Base-by-base conservation (phyloP, 2,329 filamentous ascomycete genomes). In the Emmonsiellopsis sp. region DNA sequence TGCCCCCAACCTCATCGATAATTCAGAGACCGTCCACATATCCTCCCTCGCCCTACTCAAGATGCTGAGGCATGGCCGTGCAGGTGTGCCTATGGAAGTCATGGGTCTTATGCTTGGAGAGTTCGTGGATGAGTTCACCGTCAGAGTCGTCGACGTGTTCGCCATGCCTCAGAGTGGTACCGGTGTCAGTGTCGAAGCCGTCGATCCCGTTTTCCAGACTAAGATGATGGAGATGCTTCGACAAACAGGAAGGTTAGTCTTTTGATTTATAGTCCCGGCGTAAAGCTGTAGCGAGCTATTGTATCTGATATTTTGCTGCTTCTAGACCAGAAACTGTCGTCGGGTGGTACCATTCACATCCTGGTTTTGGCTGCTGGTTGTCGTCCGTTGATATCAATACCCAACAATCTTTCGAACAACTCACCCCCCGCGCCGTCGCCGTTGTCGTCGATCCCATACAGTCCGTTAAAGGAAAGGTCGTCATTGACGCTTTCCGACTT, bases 181-280 rank as follows among this genome's bases (percentile, higher is more conserved):
- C 1, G 93, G 93, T 62, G 93, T 98, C 62, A 95, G 89, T 73
- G 93, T 98, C 65, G 93, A 98, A 74, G 94, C 93, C 50, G 93
- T 98, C 58, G 93, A 98, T 69, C 90, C 91, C 8, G 93, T 98
- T 36, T 98, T 98, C 73, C 93, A 98, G 77, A 96, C 90, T 66
- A 98, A 96, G 80, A 98, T 98, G 93, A 98, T 98, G 93, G 93
- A 98, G 70, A 97, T 98, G 93, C 78, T 98, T 69, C 82, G 88
- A 66, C 93, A 98, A 78, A 98, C 93, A 55, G 93, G 93, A 74
- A 82, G 93, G 89, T 94, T 42, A n/a, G 56, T 57, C 33, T 46
- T 27, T 27, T 27, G 21, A 27, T 27, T 27, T 27, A 27, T 27
- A 27, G 21, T 27, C 21, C 21, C 21, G 21, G 21, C 21, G 21